Conservation (phyloP, 2,329 filamentous ascomycete genomes). For the Apiospora hydei region DNA sequence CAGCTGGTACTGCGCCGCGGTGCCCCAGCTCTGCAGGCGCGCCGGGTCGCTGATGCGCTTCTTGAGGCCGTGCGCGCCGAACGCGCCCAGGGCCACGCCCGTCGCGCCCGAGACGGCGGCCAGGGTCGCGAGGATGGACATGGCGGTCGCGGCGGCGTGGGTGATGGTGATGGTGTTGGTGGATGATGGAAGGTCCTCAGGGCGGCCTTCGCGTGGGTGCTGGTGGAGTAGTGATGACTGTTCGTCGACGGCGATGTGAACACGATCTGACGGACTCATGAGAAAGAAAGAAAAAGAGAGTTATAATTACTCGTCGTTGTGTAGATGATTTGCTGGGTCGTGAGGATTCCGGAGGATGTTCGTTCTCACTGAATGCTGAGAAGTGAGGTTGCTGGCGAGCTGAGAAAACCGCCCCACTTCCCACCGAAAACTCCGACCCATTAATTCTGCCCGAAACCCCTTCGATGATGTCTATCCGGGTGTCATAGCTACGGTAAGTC, state of each 20-base stretch:
- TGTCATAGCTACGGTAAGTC: neutral
- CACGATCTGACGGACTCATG: neutral
- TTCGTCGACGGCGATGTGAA: neutral
- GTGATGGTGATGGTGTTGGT: slow-evolving; percentile 25
- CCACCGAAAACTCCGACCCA: neutral
- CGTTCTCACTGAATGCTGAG: neutral
- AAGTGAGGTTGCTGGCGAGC: neutral
- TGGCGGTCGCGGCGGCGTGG: slow-evolving; percentile 30
- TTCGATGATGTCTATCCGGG: neutral
- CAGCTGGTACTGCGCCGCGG: slow-evolving; percentile 68
- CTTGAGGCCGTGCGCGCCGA: slow-evolving; percentile 73
- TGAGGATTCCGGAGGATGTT: neutral
- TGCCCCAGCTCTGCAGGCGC: slow-evolving; percentile 66
- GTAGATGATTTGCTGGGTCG: neutral
- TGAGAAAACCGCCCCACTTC: neutral
- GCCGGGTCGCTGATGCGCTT: slow-evolving; percentile 64
- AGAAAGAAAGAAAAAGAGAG: neutral
- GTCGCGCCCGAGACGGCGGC: slow-evolving; percentile 69
- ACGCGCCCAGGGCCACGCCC: slow-evolving; percentile 68
- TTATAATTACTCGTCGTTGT: neutral
- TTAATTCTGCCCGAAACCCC: neutral
- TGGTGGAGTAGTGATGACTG: slow-evolving; percentile 1
- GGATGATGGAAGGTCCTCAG: neutral
- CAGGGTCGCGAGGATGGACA: slow-evolving; percentile 61
- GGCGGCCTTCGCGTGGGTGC: slow-evolving; percentile 6